Conservation (phyloP, 345 rosid genomes). For the Bruguiera parviflora region DNA sequence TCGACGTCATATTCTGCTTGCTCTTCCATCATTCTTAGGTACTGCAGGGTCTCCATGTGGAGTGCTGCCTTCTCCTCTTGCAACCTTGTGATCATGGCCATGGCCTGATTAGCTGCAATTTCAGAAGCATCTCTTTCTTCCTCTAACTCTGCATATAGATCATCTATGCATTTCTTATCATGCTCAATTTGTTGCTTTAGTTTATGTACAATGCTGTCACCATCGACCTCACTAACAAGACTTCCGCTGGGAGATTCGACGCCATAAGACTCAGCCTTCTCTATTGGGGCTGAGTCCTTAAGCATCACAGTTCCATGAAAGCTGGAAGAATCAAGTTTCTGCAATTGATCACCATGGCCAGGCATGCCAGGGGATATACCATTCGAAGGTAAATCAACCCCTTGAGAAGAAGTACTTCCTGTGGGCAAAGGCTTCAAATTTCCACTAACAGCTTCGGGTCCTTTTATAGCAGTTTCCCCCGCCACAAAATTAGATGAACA, state of each 20-base stretch:
- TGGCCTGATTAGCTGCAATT: slow-evolving; percentile 80
- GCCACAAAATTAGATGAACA: neutral
- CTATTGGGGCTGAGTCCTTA: slow-evolving; percentile 27
- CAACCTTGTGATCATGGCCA: slow-evolving; percentile 96
- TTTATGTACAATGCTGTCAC: slow-evolving; percentile 64
- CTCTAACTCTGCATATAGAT: slow-evolving; percentile 73
- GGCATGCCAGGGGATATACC: neutral
- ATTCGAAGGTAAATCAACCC: neutral
- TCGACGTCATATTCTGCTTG: slow-evolving; percentile 88
- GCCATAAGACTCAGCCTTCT: slow-evolving; percentile 57
- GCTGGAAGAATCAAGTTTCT: slow-evolving; percentile 8
- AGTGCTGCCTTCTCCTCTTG: slow-evolving; percentile 90
- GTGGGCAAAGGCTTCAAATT: slow-evolving; percentile 44
- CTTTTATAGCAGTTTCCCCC: neutral
- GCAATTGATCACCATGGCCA: slow-evolving; percentile 40
- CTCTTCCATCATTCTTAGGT: slow-evolving; percentile 79
- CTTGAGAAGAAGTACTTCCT: slow-evolving; percentile 1
- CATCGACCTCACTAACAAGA: slow-evolving; percentile 66
- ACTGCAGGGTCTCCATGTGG: slow-evolving; percentile 89
- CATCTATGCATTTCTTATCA: slow-evolving; percentile 49
- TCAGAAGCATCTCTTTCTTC: slow-evolving; percentile 94
- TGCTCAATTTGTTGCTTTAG: slow-evolving; percentile 72
- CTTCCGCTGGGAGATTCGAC: slow-evolving; percentile 56
- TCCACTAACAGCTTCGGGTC: slow-evolving; percentile 37
- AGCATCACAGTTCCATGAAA: slow-evolving; percentile 16